These are phyloP conservation scores for Ceratopteris richardii DNA, from an alignment of 75 land plant species.

Conservation along the genomic window DNA sequence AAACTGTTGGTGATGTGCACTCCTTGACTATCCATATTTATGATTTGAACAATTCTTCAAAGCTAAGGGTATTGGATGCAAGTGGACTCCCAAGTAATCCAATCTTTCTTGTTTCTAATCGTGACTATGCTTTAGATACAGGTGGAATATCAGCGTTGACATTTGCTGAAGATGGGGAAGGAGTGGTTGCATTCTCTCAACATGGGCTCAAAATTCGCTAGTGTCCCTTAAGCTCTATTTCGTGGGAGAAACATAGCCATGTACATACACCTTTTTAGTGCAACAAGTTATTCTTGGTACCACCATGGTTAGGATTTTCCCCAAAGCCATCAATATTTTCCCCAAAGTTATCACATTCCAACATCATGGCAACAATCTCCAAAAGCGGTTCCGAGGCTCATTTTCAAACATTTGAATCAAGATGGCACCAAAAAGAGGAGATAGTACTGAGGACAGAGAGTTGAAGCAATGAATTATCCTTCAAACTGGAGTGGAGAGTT, in stretches of 20 bases:
- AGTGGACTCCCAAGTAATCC: constrained; percentile 89
- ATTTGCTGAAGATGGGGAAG: no score
- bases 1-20: constrained; percentile 67
- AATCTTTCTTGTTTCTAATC: no score
- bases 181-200: no score
- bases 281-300: no score
- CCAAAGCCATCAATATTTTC: constrained; percentile 87
- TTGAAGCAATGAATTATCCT: constrained; percentile 66
- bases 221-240: constrained; percentile 83
- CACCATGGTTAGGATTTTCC: constrained; percentile 70
- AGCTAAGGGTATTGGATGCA: no score
- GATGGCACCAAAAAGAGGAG: constrained; percentile 18
- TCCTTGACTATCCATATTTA: no score
- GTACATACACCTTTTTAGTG: constrained; percentile 66
- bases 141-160: no score
- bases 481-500: constrained; percentile 58
- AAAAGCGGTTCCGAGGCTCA: no score
- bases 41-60: no score
- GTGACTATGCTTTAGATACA: no score
- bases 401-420: no score
- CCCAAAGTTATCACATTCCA: constrained; percentile 63
- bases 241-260: constrained; percentile 89
- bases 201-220: constrained; percentile 75
- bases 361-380: constrained; percentile 49
- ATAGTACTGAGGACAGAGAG: constrained; percentile 20